Base-by-base conservation (phyloP, 1,139 yeast species). In the Yueomyces sp. region DNA sequence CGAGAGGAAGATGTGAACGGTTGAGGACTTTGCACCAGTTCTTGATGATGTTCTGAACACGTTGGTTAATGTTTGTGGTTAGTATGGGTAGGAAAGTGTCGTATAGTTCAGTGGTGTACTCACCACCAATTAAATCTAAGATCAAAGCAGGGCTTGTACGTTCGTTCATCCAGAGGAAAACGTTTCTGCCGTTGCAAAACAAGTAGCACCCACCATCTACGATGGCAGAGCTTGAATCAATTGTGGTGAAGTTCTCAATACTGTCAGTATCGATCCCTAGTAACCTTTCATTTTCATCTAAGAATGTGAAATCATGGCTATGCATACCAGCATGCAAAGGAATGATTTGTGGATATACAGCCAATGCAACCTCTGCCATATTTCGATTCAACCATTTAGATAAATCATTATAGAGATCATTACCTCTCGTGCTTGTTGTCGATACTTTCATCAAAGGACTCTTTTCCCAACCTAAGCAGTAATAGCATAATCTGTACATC, bases 321-420 rank as follows among this genome's bases (percentile, higher is more conserved):
- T 65, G 68, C 41, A 61, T 42, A 44, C 85, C 61, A 3, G 76
- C 71, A 60, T 87, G 95, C 36, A 89, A 62, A 38, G 85, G 86
- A 39, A 84, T 70, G 47, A 91, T 68, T 4, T 84, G 78, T 1
- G 98, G 98, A 54, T 89, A 91, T 42, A 91, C 68, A 48, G 76
- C 78, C 47, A 75, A 74, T 38, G 78, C 65, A 34, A 91, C 67
- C 46, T 72, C 70, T 29, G 79, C 79, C 30, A 79, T 60, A 25
- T 84, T 77, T 64, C 76, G 68, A 9, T 70, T 65, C 47, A 74
- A 66, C 59, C 84, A 68, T 43, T 70, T 68, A 52, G 71, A 73
- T 42, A 75, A 67, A 42, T 78, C 80, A 44, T 72, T 72, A 28
- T 86, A 69, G 44, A 95, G 72, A 1, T 71, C 56, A 59, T 81